Percentiles rank a stretch among this genome's conserved stretches.
These are phyloP conservation scores for Metschnikowia baotianmanensis DNA, from an alignment of 805 yeast genomes.

Conservation along the genomic window DNA sequence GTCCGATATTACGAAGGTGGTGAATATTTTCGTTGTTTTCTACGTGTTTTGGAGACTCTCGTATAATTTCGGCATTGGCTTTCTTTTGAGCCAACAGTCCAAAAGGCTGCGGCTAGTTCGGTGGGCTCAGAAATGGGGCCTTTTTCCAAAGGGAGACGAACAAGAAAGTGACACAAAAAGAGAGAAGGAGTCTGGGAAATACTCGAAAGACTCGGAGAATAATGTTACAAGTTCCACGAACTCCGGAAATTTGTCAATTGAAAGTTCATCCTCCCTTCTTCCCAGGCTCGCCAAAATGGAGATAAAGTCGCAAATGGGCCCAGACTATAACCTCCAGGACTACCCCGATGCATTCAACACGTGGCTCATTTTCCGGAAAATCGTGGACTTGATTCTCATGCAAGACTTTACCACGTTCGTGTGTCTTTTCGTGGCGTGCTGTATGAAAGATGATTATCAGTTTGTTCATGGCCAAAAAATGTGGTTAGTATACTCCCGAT, in stretches of 20 bases:
- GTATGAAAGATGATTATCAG: slow-evolving; percentile 37
- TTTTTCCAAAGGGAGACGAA: too few species aligned
- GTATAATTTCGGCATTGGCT: slow-evolving; percentile 81
- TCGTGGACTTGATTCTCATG: slow-evolving; percentile 81
- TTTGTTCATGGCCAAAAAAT: slow-evolving; percentile 40
- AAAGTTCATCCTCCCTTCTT: slow-evolving; percentile 28
- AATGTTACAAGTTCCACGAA: too few species aligned
- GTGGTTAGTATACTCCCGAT: slow-evolving; percentile 47
- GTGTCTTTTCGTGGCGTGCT: slow-evolving; percentile 54
- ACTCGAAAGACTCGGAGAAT: too few species aligned
- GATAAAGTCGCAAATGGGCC: slow-evolving; percentile 40
- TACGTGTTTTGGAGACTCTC: slow-evolving; percentile 73
- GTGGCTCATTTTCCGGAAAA: slow-evolving; percentile 76
- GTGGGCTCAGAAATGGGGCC: slow-evolving; percentile 44
- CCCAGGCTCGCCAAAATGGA: slow-evolving; percentile 39
- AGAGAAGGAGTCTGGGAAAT: too few species aligned
- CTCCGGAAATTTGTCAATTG: too few species aligned
- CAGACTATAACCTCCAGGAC: slow-evolving; percentile 24
- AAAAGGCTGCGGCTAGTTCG: slow-evolving; percentile 51
- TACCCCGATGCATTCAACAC: slow-evolving; percentile 75
- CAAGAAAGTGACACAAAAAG: too few species aligned
- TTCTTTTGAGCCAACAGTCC: slow-evolving; percentile 63
- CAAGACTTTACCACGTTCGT: slow-evolving; percentile 77
- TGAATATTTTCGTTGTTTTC: slow-evolving; percentile 46
- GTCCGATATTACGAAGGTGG: slow-evolving; percentile 23